Base-by-base conservation (phyloP, 2,329 filamentous ascomycete genomes). In the Chaetomium strumarium region DNA sequence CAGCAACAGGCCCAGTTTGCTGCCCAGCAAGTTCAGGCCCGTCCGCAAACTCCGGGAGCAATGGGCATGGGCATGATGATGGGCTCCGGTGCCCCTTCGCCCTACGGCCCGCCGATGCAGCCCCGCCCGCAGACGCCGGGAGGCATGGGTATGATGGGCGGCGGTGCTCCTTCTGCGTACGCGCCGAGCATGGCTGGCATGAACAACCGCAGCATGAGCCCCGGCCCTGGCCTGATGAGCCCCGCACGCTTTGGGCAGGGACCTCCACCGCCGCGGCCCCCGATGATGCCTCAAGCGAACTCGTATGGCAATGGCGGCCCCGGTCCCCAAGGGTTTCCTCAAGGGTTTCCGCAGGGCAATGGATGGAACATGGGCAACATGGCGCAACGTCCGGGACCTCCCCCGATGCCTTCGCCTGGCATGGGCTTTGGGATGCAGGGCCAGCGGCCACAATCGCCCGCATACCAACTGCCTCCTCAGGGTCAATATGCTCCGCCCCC, bases 1-100 rank as follows among this genome's bases (percentile, higher is more conserved):
- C 58, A 67, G 40, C 56, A 70, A 46, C 66, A 66, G 46, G 65
- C 67, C 19, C 64, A 66, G 19, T 63, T 64, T 47, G 56, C 59
- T 9, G 34, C 52, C 31, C 64, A 67, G 34, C 52, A 49, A 10
- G 44, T 24, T 5, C 49, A 52, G 12, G 17, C 20, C 12, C 53
- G 51, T 4, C 51, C 49, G 39, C 66, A 69, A 51, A 57, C 52
- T 39, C 61, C 61, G 47, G 60, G 63, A 56, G 58, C 43, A 54
- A 60, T 56, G 46, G 52, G 58, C 44, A 56, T 62, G 48, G 52
- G 58, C 44, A 57, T 62, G 42, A 50, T 50, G 52, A 54, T 54
- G 52, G 51, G 33, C n/a, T 45, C 31, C n/a, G 38, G 40, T 11
- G 34, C 36, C 5, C 40, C 45, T 5, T 29, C 39, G 1, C n/a